Evolutionary conservation across 1,284 basidiomycete species (phyloP), one percentile per base, ranked within the genome.

Genomic region (Cerrena zonata): DNA sequence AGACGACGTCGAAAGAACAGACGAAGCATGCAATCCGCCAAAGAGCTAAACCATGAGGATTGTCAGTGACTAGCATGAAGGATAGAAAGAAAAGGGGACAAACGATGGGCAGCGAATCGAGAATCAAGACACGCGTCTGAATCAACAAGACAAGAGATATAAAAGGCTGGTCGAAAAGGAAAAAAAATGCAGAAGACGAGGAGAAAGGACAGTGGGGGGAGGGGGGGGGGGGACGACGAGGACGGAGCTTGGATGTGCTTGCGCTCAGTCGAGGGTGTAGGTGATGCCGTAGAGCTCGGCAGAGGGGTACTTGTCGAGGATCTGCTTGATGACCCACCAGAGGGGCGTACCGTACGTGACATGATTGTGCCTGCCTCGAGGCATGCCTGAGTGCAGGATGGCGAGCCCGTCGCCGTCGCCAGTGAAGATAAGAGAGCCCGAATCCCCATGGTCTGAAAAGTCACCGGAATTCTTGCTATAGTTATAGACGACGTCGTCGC

Each of bases 321-420:
- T 49, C 46, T 55, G 59, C 53, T 62, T 40, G 54, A 59, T 48
- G 48, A 60, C 56, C 50, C 50, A 61, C 52, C 54, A 57, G 41
- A 52, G 2, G 22, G 60, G 60, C 18, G 58, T 61, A 5, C 50
- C 56, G 40, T 54, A 65, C 11, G 61, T 65, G 48, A 65, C 58
- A 41, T 65, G 63, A 51, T 50, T 60, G 12, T 46, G n/a, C 34
- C 44, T n/a, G 23, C 54, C 58, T 19, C 48, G 12, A 23, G 54
- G 52, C 58, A 62, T 60, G 21, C 62, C 61, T 3, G 62, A 63
- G 53, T 63, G 58, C 13, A 65, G 48, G 42, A 64, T 46, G 45
- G 57, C 61, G 50, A 64, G 37, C 51, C 34, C 39, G 19, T 58
- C 46, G 42, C 62, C 62, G 18, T 52, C 22, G 19, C 55, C 63